Base-by-base conservation (phyloP, 257 asterid genomes). In the Perilla frutescens region DNA sequence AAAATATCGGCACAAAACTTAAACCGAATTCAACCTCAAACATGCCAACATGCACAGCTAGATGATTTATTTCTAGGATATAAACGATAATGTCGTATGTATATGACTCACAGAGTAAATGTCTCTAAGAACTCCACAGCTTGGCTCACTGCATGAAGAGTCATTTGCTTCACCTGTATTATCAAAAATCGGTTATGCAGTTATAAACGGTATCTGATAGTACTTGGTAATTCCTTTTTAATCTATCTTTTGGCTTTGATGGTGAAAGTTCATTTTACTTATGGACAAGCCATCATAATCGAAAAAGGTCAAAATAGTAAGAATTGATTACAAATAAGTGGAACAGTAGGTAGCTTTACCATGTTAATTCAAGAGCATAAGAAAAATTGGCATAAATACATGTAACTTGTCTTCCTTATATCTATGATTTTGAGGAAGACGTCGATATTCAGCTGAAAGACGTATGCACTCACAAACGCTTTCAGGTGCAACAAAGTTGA, bases 401-500 rank as follows among this genome's bases (percentile, higher is more conserved):
- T 20, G 26, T 20, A 20, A 20, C 26, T 20, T 20, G 26, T 20
- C 26, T 20, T 20, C 26, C 26, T 20, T 20, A 20, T 20, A 20
- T 20, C 26, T 20, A 20, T 20, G 26, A 20, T 20, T 20, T 20
- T 20, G 26, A 20, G 26, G 96, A 74, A 92, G 92, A 50, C 81
- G 66, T 13, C 96, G 96, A 62, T 87, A 90, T 74, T 90, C 92
- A 72, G 88, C 83, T 2, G 94, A 81, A 86, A 90, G 59, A 40
- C 90, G 84, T 53, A 90, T 62, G 76, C 96, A 90, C 77, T 90
- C 96, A 13, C 79, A 78, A 67, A 88, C 84, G 70, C 84, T 92
- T 86, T 92, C 96, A 0, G 98, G 98, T 68, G 98, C 88, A 70
- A 92, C 96, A 69, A 92, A 92, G 73, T 88, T 92, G 10, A 87